Base-by-base conservation (phyloP, 495 filamentous ascomycete species). In the Lasiosphaeria miniovina region DNA sequence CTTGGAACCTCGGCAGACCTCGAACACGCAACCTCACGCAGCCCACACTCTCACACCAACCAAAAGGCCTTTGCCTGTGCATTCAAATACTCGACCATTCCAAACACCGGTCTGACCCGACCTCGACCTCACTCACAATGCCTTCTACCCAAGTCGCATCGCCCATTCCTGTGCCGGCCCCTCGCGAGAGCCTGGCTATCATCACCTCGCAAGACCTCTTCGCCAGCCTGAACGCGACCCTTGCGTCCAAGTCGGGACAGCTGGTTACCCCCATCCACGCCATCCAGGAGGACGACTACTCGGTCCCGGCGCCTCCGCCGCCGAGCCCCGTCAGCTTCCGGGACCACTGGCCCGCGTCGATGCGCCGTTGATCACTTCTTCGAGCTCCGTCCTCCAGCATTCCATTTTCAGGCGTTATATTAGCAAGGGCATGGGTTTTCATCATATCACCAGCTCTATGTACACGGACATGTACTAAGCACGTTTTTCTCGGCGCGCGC, bases 251-350 rank as follows among this genome's bases (percentile, higher is more conserved):
- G 61, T 62, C 64, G 58, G 65, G 59, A 68, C 62, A 71, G 59
- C 66, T 67, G n/a, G 46, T 65, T 38, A 70, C 75, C 0, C 75
- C 78, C 12, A 71, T 72, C 58, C 77, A 72, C 65, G 61, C 69
- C 55, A 79, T 80, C 65, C 74, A 72, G 60, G 77, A 81, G 67
- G 64, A 72, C 49, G 78, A 80, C 67, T 81, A 77, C 71, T 69
- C 75, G 36, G 78, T 80, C 24, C 78, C 78, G 45, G 77, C 77
- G 11, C 76, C 78, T 1, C 78, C 78, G 17, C 78, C 78, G 34
- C 78, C 78, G 6, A 77, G 74, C 60, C 78, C 78, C 33, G 75
- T 81, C 57, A 73, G 75, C 68, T 80, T 77, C 63, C 71, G 73
- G 36, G 74, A 78, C 60, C 73, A 77, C 61, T 80, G 78, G 78